Percentiles rank a stretch among this genome's conserved stretches.
Evolutionary conservation across 345 rosid species (phyloP).

Genomic region (Aquilaria malaccensis): DNA sequence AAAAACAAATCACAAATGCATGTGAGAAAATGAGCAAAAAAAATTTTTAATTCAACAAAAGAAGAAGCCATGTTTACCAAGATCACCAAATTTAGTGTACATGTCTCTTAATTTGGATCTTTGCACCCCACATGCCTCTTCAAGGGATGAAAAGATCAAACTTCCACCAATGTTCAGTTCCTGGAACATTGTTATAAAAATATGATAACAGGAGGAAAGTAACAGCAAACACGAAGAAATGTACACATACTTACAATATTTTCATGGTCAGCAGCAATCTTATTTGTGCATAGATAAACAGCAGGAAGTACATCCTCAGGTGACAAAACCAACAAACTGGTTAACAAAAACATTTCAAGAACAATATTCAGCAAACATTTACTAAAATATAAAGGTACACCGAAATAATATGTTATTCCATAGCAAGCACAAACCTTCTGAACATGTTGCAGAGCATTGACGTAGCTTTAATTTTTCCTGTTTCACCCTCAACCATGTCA

Average conservation of each 20-base stretch:
- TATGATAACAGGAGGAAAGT: not conserved
- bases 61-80: conserved; percentile 41
- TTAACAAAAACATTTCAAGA: conserved; percentile 12
- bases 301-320: conserved; percentile 85
- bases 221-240: conserved; percentile 1
- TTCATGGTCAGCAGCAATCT: conserved; percentile 83
- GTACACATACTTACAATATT: conserved; percentile 42
- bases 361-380: conserved; percentile 9
- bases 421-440: conserved; percentile 48
- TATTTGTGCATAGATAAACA: conserved; percentile 79
- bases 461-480: conserved; percentile 78
- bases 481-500: conserved; percentile 75
- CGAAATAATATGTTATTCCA: not conserved
- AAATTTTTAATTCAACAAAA: conserved; percentile 1
- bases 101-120: conserved; percentile 63
- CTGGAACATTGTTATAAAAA: conserved; percentile 29
- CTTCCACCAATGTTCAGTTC: conserved; percentile 85
- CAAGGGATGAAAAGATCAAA: conserved; percentile 68
- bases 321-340: conserved; percentile 82
- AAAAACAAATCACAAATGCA: conserved; percentile 1
- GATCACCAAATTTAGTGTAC: conserved; percentile 80
- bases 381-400: conserved; percentile 1
- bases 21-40: not conserved
- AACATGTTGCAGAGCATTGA: conserved; percentile 93
- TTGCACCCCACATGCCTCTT: conserved; percentile 81